Base-by-base conservation (phyloP, 805 yeast species). In the Candida sonorensis region DNA sequence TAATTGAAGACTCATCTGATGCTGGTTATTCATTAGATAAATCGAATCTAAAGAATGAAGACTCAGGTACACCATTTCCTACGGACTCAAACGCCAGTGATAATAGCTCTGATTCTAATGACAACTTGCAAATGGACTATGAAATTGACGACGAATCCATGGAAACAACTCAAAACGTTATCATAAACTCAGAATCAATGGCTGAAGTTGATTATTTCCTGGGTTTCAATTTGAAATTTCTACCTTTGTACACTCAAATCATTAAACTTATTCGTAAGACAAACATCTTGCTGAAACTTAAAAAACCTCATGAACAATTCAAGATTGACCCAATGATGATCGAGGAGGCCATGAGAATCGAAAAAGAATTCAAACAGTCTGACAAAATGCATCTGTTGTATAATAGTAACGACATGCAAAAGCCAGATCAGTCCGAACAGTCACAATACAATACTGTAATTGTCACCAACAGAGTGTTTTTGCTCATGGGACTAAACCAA, bases 171-270 rank as follows among this genome's bases (percentile, higher is more conserved):
- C 27, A 30, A 16, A 23, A 27, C 7, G 23, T 34, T 7, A 24
- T 50, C 9, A 14, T 50, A 5, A 34, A 37, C 2, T 46, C 44
- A 10, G 62, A 57, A 30, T 47, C 57, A 0, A 48, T 46, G 23
- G 53, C 55, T 19, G 75, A 72, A 42, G 72, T 80, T 31, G 86
- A 80, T 48, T 71, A 69, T 35, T 59, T 78, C 30, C 58, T 69
- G 33, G 94, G 92, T 1, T 73, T 83, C 50, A 87, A 82, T 41
- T 61, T 77, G 10, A 64, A 64, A 38, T 65, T 81, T 35, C 57
- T 82, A 14, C 79, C 82, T 0, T 63, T 68, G 20, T 72, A 74
- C 39, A 66, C 79, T 14, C 67, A 72, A 26, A 64, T 78, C 8
- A 54, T 66, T 11, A 44, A 50, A 26, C 40, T 73, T 26, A 61